A percentile compares a stretch with the other conserved stretches of the same genome.
phyloP scores from a whole-genome alignment of 108 stramenopile genomes.

The Aurantiochytrium sp. region DNA sequence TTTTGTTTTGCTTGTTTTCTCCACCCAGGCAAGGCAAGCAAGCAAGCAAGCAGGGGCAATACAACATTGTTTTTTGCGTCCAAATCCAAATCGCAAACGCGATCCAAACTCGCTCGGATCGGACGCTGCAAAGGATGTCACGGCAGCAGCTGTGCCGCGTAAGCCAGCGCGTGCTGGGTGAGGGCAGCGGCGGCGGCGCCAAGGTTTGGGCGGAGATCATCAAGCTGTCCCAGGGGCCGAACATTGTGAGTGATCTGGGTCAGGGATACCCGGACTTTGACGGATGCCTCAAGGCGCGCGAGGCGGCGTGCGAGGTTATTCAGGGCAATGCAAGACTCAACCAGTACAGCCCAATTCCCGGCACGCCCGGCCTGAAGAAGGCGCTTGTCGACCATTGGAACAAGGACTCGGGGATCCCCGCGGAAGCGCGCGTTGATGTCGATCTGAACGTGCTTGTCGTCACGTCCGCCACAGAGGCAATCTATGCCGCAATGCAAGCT shows the following conservation, averaged over 20 bases:
- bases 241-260: neutral
- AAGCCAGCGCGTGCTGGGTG: neutral
- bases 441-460: constrained; percentile 73
- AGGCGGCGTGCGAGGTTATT: neutral
- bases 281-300: neutral
- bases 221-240: neutral
- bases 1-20: no score
- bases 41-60: no score
- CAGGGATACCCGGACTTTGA: constrained; percentile 9
- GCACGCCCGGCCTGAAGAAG: neutral
- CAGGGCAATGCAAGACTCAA: neutral
- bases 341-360: constrained; percentile 5
- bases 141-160: neutral
- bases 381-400: neutral
- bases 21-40: no score
- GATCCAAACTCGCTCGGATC: no score
- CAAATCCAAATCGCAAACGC: no score
- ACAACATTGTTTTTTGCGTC: no score
- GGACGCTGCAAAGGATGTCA: neutral
- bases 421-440: neutral
- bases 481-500: constrained; percentile 74
- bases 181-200: neutral
- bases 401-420: neutral
- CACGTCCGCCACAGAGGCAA: constrained; percentile 82
- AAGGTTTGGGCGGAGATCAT: constrained; percentile 5